A percentile compares a stretch with the other conserved stretches of the same genome.
Evolutionary conservation across 176 grass and related monocot species (phyloP).

Genomic region (Poa pratensis): DNA sequence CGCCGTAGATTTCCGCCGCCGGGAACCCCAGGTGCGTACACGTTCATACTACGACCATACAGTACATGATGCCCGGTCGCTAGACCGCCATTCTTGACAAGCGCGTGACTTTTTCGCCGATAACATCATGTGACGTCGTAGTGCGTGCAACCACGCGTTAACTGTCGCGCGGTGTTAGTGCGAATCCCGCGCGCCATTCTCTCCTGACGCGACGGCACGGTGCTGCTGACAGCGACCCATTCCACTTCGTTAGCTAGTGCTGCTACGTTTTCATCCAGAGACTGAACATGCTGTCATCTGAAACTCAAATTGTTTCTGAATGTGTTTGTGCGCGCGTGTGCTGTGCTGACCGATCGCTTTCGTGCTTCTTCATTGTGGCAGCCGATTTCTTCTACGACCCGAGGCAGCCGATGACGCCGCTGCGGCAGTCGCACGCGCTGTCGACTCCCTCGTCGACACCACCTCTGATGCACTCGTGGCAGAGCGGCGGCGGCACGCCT

Average conservation of each 20-base stretch:
- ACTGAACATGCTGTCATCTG: neutral
- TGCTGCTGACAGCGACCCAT: no score
- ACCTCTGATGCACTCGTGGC: conserved; percentile 37
- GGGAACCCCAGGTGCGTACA: conserved; percentile 33
- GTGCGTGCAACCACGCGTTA: neutral
- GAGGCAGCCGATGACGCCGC: conserved; percentile 36
- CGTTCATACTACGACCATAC: neutral
- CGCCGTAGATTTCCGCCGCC: neutral
- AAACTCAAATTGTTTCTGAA: neutral
- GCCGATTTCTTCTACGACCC: conserved; percentile 55
- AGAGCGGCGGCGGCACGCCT: conserved; percentile 28
- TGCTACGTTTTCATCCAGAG: neutral
- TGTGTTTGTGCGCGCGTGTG: neutral
- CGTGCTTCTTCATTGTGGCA: neutral
- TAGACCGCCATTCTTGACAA: neutral
- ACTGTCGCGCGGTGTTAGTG: neutral
- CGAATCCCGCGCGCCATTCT: neutral
- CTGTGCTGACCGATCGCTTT: neutral
- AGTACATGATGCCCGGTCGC: neutral
- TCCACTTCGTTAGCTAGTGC: neutral
- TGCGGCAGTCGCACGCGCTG: conserved; percentile 27
- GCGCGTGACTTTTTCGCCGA: conserved; percentile 7
- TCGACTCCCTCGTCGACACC: conserved; percentile 52
- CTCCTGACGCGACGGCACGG: neutral
- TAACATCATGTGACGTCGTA: neutral